Percentiles rank a stretch among this genome's conserved stretches.
phyloP scores from a whole-genome alignment of 768 basidiomycete species.

The Daedaleopsis nitida region DNA sequence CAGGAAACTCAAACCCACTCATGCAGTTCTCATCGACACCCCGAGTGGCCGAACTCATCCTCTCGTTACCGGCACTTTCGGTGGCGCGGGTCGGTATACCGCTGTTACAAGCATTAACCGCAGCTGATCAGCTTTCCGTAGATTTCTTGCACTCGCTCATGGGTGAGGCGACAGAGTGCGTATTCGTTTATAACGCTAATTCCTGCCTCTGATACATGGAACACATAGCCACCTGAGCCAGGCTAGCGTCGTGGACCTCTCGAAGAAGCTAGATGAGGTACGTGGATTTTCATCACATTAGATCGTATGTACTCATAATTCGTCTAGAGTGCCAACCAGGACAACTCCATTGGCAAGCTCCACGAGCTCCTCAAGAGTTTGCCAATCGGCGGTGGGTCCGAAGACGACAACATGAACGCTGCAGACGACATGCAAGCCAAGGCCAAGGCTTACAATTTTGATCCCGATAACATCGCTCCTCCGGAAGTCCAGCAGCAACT shows the following conservation, averaged over 20 bases:
- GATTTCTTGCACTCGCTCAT: constrained; percentile 69
- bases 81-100: constrained; percentile 27
- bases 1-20: neutral
- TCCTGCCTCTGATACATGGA: too few relatives aligned
- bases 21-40: constrained; percentile 43
- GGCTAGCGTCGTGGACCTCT: constrained; percentile 61
- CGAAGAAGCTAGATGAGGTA: constrained; percentile 48
- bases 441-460: constrained; percentile 60
- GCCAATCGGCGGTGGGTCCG: constrained; percentile 47
- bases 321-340: constrained; percentile 30
- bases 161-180: constrained; percentile 66
- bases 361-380: constrained; percentile 51
- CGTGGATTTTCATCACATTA: neutral
- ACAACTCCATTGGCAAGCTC: constrained; percentile 38
- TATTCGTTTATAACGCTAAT: neutral
- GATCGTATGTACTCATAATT: neutral
- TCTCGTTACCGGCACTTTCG: constrained; percentile 70
- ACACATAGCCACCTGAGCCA: constrained; percentile 53
- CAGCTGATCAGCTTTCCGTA: constrained; percentile 34
- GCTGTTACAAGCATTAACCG: neutral
- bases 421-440: constrained; percentile 57
- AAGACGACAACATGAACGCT: constrained; percentile 52
- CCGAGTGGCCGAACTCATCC: constrained; percentile 60
- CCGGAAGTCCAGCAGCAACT: constrained; percentile 63
- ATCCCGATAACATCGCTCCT: constrained; percentile 63